A percentile compares a stretch with the other conserved stretches of the same genome.
Evolutionary conservation across 805 yeast genomes (phyloP).

Genomic region (Teunomyces lycoperdinae): DNA sequence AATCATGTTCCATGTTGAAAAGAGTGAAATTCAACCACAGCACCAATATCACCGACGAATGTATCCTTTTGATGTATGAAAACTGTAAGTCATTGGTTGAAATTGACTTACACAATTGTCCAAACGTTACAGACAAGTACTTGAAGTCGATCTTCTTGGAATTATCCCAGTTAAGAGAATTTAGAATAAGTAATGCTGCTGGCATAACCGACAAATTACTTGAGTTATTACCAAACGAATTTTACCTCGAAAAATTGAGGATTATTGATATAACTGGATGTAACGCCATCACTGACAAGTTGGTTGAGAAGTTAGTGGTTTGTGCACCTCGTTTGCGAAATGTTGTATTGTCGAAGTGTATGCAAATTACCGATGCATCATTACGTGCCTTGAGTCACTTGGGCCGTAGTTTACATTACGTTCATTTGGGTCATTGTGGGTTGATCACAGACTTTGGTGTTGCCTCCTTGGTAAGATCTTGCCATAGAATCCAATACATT

Average conservation of each 20-base stretch:
- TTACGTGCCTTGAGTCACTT: slow-evolving; percentile 66
- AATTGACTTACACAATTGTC: slow-evolving; percentile 82
- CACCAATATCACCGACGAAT: slow-evolving; percentile 58
- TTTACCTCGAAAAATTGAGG: slow-evolving; percentile 63
- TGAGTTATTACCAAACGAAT: slow-evolving; percentile 46
- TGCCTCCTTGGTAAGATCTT: slow-evolving; percentile 63
- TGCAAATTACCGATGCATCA: slow-evolving; percentile 79
- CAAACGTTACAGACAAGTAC: slow-evolving; percentile 65
- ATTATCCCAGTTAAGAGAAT: slow-evolving; percentile 75
- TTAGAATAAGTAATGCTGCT: slow-evolving; percentile 71
- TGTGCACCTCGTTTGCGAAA: slow-evolving; percentile 85
- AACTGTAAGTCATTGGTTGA: slow-evolving; percentile 82
- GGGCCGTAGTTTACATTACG: slow-evolving; percentile 78
- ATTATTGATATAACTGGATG: slow-evolving; percentile 85
- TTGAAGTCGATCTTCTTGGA: slow-evolving; percentile 55
- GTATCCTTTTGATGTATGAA: slow-evolving; percentile 58
- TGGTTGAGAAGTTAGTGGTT: slow-evolving; percentile 66
- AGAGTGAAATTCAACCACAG: slow-evolving; percentile 81
- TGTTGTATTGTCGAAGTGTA: slow-evolving; percentile 86
- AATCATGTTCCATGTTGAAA: slow-evolving; percentile 69
- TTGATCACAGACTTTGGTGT: slow-evolving; percentile 90
- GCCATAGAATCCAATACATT: slow-evolving; percentile 85
- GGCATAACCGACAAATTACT: slow-evolving; percentile 70
- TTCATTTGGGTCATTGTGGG: slow-evolving; percentile 92
- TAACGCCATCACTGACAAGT: slow-evolving; percentile 71